These are phyloP conservation scores for Syncephalastrum sp. DNA, from an alignment of 371 early-diverging fungal genomes.

Conservation along the genomic window DNA sequence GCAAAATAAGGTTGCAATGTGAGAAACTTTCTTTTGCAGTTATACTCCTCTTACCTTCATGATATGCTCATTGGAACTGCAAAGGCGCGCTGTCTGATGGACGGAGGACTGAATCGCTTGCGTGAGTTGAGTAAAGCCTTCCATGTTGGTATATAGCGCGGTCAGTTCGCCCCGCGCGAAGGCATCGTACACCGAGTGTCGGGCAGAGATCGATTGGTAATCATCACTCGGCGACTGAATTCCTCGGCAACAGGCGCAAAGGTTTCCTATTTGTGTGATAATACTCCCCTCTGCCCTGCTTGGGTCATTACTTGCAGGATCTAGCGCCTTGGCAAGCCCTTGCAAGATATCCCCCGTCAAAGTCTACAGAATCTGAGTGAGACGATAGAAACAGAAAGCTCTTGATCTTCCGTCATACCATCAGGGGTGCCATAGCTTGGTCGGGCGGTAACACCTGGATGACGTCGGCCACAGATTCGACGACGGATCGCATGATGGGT, in stretches of 20 bases:
- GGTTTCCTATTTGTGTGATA: constrained; percentile 39
- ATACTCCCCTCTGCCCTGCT: constrained; percentile 18
- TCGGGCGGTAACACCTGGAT: constrained; percentile 64
- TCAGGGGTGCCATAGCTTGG: constrained; percentile 51
- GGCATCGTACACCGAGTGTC: constrained; percentile 33
- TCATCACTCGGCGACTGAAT: constrained; percentile 55
- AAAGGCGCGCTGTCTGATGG: constrained; percentile 30
- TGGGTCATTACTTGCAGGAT: constrained; percentile 14
- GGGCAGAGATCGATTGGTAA: constrained; percentile 33
- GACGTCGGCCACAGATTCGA: constrained; percentile 72
- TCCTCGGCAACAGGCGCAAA: constrained; percentile 55
- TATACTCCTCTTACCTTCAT: constrained; percentile 21
- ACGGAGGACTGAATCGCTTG: constrained; percentile 31
- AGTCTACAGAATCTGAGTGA: constrained; percentile 21
- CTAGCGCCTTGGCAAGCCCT: constrained; percentile 29
- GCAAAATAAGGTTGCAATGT: not conserved
- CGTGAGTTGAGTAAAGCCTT: constrained; percentile 30
- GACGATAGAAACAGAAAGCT: not conserved
- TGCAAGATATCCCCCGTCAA: constrained; percentile 47
- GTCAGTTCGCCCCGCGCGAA: constrained; percentile 40
- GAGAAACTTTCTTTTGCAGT: not conserved
- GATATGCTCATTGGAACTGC: constrained; percentile 37
- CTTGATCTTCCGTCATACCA: constrained; percentile 34
- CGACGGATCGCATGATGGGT: constrained; percentile 65
- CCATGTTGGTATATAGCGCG: constrained; percentile 22